Percentiles rank a stretch among this genome's conserved stretches.
Evolutionary conservation across 352 stramenopile genomes (phyloP).

Genomic region (Phytophthora fragariaefolia): DNA sequence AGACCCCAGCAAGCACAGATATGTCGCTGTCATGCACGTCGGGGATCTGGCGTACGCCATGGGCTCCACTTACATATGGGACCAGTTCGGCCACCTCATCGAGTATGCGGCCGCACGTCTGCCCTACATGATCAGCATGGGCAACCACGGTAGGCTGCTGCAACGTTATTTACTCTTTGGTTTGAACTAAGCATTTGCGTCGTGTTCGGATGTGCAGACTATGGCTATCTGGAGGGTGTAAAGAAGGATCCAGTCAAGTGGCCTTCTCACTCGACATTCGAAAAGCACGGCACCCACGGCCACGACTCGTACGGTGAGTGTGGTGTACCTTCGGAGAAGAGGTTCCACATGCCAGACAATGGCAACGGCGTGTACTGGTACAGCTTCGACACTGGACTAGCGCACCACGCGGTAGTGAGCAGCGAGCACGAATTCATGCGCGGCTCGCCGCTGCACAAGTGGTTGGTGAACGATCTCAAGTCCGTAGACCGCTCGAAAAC

Average conservation of each 20-base stretch:
- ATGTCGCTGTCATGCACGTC: constrained; percentile 79
- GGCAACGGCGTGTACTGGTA: constrained; percentile 71
- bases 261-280: constrained; percentile 43
- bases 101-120: constrained; percentile 72
- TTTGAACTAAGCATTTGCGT: neutral
- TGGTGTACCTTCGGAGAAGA: constrained; percentile 72
- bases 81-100: constrained; percentile 86
- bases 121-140: constrained; percentile 78
- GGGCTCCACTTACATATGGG: constrained; percentile 80
- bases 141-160: constrained; percentile 49
- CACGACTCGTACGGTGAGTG: constrained; percentile 86
- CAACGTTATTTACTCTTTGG: neutral
- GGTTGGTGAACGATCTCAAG: constrained; percentile 61
- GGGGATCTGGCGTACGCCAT: constrained; percentile 84
- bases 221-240: constrained; percentile 51
- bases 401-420: constrained; percentile 59
- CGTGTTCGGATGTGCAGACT: constrained; percentile 39
- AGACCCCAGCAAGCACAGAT: constrained; percentile 49
- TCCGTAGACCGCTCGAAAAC: constrained; percentile 55
- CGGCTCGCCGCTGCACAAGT: constrained; percentile 52
- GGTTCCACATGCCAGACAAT: constrained; percentile 80
- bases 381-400: constrained; percentile 60
- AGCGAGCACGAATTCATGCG: constrained; percentile 62
- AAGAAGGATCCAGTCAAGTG: constrained; percentile 33
- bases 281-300: constrained; percentile 39